A percentile compares a stretch with the other conserved stretches of the same genome.
Evolutionary conservation across 1,284 basidiomycete species (phyloP).

Genomic region (Moesziomyces antarcticus): DNA sequence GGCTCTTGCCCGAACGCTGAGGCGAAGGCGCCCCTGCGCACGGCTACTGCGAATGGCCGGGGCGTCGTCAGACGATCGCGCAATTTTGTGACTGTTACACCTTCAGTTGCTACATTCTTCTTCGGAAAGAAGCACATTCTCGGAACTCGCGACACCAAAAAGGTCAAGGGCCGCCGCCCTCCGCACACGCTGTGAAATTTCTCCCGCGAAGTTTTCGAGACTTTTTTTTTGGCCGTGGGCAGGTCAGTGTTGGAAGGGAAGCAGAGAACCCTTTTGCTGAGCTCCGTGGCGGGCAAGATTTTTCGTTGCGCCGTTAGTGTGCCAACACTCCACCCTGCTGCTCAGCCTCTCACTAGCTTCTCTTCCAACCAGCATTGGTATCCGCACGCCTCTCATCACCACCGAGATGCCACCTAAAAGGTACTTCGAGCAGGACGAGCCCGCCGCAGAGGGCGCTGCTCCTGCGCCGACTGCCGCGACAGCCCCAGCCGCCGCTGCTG

Average conservation of each 20-base stretch:
- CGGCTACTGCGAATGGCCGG: no score
- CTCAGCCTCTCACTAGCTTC: conserved; percentile 2
- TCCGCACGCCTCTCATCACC: not conserved
- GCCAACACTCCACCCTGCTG: not conserved
- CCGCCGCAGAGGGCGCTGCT: conserved; percentile 9
- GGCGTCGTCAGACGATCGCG: not conserved
- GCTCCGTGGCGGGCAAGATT: not conserved
- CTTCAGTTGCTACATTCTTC: no score
- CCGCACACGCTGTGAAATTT: not conserved
- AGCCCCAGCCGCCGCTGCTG: not conserved
- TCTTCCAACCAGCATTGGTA: not conserved
- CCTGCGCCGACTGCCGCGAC: conserved; percentile 13
- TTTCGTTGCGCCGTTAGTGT: not conserved
- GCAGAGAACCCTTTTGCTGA: conserved; percentile 10
- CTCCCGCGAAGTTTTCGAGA: conserved; percentile 10
- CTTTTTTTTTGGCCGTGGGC: conserved; percentile 8
- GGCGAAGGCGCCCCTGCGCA: not conserved
- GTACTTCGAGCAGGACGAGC: conserved; percentile 52
- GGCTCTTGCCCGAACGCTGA: not conserved
- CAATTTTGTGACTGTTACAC: no score
- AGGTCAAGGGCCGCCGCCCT: no score
- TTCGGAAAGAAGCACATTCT: conserved; percentile 4
- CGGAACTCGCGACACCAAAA: conserved; percentile 16
- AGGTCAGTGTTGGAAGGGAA: not conserved
- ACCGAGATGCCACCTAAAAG: conserved; percentile 50